Evolutionary conservation across 805 yeast genomes (phyloP).

Genomic region (Yarrowia hollandica): DNA sequence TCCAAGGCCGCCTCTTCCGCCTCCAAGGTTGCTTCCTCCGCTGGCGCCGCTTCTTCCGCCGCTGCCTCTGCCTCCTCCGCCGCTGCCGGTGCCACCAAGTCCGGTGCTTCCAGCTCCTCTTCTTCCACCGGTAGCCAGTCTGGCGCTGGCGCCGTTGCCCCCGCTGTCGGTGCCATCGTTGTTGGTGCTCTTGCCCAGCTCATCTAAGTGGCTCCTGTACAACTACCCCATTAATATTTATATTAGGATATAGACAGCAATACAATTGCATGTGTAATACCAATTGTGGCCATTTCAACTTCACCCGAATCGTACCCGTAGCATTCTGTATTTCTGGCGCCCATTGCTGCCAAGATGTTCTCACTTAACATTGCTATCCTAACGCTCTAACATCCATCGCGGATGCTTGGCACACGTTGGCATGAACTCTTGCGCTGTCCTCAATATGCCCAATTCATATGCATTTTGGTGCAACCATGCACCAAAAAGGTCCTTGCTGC

Average conservation of each 20-base stretch:
- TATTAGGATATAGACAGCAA: conserved; percentile 17
- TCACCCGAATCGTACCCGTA: too few relatives aligned
- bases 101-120: conserved; percentile 3
- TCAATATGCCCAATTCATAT: too few relatives aligned
- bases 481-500: too few relatives aligned
- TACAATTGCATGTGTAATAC: conserved; percentile 15
- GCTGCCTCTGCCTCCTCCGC: conserved; percentile 20
- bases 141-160: conserved; percentile 3
- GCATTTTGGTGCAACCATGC: too few relatives aligned
- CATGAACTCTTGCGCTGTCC: too few relatives aligned
- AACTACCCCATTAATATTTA: conserved; percentile 10
- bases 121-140: neutral
- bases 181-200: conserved; percentile 27
- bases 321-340: too few relatives aligned
- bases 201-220: conserved; percentile 17
- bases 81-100: conserved; percentile 11
- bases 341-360: too few relatives aligned
- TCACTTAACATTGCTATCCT: too few relatives aligned
- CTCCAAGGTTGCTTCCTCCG: conserved; percentile 11
- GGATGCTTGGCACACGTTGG: too few relatives aligned
- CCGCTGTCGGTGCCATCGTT: conserved; percentile 25
- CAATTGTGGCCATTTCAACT: too few relatives aligned
- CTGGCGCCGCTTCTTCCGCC: conserved; percentile 17
- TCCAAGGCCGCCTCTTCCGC: conserved; percentile 16
- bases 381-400: too few relatives aligned